These are phyloP conservation scores for Aspergillus aculeatus DNA, from an alignment of 2,329 filamentous ascomycete genomes.

Conservation along the genomic window DNA sequence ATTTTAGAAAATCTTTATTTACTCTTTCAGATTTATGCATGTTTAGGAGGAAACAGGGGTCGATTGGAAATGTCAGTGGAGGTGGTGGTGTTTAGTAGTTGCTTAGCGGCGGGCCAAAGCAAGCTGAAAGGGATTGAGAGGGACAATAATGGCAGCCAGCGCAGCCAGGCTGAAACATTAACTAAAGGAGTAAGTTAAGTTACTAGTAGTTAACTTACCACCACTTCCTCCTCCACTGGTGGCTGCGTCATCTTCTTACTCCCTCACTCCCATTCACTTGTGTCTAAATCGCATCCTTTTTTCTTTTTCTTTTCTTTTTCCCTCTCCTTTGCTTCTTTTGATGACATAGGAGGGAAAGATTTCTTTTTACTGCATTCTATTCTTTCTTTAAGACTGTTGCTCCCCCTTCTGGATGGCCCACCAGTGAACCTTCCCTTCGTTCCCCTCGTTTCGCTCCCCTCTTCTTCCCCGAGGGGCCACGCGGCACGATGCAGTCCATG, in stretches of 20 bases:
- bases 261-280: neutral
- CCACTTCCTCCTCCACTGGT: no score
- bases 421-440: neutral
- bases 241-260: neutral
- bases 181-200: no score
- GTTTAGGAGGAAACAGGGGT: no score
- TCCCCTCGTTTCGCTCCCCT: neutral
- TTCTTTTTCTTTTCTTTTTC: neutral
- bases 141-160: neutral
- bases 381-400: neutral
- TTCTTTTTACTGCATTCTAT: neutral
- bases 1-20: no score
- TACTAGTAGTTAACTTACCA: neutral
- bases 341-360: no score
- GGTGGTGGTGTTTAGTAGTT: no score
- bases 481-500: constrained; percentile 49
- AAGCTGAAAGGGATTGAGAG: neutral
- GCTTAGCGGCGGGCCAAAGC: neutral
- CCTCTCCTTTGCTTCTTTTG: neutral
- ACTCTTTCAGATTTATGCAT: no score
- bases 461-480: constrained; percentile 2
- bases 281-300: neutral
- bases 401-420: neutral
- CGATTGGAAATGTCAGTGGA: no score
- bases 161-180: neutral